Base-by-base conservation (phyloP, 2,329 filamentous ascomycete species). In the Furcasterigmium furcatum region DNA sequence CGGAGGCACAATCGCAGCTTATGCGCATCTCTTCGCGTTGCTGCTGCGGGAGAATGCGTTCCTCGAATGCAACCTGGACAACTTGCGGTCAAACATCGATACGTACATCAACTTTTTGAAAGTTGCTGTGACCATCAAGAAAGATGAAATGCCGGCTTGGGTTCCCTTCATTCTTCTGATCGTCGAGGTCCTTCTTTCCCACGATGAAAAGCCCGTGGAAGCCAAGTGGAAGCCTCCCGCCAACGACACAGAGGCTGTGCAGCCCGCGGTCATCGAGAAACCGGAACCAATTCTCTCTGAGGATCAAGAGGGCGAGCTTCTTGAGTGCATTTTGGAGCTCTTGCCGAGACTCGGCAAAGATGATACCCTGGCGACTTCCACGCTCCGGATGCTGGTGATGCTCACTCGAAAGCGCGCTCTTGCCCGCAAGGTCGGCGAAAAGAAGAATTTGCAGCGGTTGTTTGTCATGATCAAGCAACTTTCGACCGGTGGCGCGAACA, bases 401-500 rank as follows among this genome's bases (percentile, higher is more conserved):
- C 73, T 99, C 24, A 96, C 94, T 2, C 82, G 95, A 19, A 80
- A 82, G 48, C 85, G 90, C 42, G 73, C 80, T 13, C 76, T 95
- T 50, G 91, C 94, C 3, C 79, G 82, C 52, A 73, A 79, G 38
- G 77, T 97, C 39, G 88, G 89, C 5, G 87, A 96, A 61, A 96
- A 91, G 70, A 87, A 85, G 60, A 95, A 95, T 56, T 75, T 99
- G 41, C 88, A 94, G 59, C 81, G 90, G 22, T 73, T 99, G 19
- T 97, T 99, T 65, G 80, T 96, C 43, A 96, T 97, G 88, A 84
- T 92, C 46, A 95, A 95, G 64, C 92, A 97, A 63, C 80, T 97
- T 48, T 85, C 89, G 18, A 88, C 87, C 21, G 79, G 84, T 24
- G 87, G 88, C 7, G 88, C 90, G 24, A 80, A 87, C 45, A 85